Conservation (phyloP, 371 early-diverging fungal genomes). For the Mucor piriformis region DNA sequence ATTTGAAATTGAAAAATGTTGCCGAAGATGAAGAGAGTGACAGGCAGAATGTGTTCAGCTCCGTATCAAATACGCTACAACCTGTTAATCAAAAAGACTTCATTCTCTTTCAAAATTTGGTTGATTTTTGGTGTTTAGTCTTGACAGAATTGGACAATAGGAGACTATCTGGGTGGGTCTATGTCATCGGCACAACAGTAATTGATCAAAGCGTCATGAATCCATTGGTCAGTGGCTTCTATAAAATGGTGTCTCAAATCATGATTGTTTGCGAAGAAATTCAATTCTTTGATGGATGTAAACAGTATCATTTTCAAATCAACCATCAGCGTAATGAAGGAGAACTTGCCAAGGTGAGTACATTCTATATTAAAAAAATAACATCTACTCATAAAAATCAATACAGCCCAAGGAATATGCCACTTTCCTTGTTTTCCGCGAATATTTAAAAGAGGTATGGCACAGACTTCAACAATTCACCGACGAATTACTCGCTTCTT, state of each 20-base stretch:
- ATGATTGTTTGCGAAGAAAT: constrained; percentile 48
- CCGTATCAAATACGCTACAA: constrained; percentile 35
- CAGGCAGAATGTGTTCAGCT: not conserved
- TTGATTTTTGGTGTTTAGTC: constrained; percentile 67
- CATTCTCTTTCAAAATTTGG: constrained; percentile 67
- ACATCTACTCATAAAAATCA: not conserved
- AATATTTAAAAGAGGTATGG: constrained; percentile 63
- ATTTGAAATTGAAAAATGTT: constrained; percentile 31
- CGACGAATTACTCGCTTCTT: constrained; percentile 76
- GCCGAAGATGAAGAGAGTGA: constrained; percentile 8
- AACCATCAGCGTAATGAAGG: not conserved
- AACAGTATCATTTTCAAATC: constrained; percentile 9
- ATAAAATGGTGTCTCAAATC: constrained; percentile 65
- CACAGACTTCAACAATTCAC: constrained; percentile 70
- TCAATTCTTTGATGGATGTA: constrained; percentile 38
- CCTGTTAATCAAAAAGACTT: constrained; percentile 71
- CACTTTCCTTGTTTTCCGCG: constrained; percentile 45
- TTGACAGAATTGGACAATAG: constrained; percentile 48
- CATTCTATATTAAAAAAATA: not conserved
- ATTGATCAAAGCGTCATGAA: constrained; percentile 57
- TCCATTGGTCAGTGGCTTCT: constrained; percentile 78
- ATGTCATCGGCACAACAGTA: constrained; percentile 52
- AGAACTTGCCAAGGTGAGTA: not conserved
- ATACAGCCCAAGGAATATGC: constrained; percentile 24
- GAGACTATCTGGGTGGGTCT: constrained; percentile 64